Evolutionary conservation across 2,329 filamentous ascomycete genomes (phyloP).

Genomic region (Cladosporium sp.): DNA sequence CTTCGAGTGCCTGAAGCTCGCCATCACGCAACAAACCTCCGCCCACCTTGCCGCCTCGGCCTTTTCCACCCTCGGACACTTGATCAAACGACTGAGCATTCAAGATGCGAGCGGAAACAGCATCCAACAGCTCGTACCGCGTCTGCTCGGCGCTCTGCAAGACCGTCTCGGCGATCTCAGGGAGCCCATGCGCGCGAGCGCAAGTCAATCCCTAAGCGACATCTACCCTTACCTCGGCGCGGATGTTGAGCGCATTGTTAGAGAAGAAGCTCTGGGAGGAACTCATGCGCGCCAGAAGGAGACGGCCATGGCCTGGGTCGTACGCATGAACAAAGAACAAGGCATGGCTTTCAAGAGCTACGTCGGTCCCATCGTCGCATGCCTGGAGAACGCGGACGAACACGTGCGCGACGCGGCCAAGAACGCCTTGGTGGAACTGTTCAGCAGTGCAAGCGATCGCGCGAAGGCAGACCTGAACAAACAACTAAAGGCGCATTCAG

Average conservation of each 20-base stretch:
- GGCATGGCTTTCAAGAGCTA: conserved; percentile 77
- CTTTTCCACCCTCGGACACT: conserved; percentile 81
- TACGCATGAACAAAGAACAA: conserved; percentile 78
- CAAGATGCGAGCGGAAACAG: conserved; percentile 73
- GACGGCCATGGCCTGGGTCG: conserved; percentile 76
- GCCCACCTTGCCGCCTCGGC: conserved; percentile 70
- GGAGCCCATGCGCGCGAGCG: conserved; percentile 74
- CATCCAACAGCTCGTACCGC: conserved; percentile 59
- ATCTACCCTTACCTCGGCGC: conserved; percentile 64
- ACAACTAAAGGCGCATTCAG: conserved; percentile 76
- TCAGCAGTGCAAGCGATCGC: conserved; percentile 71
- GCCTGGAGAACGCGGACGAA: conserved; percentile 85
- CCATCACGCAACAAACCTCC: conserved; percentile 71
- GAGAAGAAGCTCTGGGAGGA: conserved; percentile 70
- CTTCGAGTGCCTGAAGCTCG: conserved; percentile 75
- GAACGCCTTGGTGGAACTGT: conserved; percentile 77
- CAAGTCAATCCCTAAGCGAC: conserved; percentile 70
- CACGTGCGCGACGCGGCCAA: conserved; percentile 83
- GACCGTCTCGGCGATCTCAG: conserved; percentile 86
- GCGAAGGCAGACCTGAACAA: conserved; percentile 87
- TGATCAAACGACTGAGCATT: conserved; percentile 77
- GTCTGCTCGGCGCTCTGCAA: conserved; percentile 68
- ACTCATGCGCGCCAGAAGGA: conserved; percentile 84
- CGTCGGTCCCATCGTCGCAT: conserved; percentile 75
- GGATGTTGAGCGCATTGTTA: conserved; percentile 76